These are phyloP conservation scores for Fusarium temperatum DNA, from an alignment of 2,329 filamentous ascomycete species.

Conservation along the genomic window DNA sequence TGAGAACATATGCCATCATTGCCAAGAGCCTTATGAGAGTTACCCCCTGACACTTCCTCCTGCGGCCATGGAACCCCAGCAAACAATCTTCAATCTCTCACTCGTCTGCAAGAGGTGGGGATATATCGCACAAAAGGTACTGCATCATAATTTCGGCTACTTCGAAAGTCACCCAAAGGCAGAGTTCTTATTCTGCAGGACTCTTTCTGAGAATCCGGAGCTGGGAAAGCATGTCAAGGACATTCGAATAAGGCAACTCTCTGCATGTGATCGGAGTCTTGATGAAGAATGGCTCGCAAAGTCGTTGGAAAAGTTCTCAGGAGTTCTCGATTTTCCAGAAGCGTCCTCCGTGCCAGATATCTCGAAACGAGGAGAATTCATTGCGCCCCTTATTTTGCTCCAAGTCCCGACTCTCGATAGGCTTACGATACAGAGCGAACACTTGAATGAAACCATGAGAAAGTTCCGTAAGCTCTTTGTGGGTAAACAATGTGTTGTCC, in stretches of 20 bases:
- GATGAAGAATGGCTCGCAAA: background rate
- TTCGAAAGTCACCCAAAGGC: background rate
- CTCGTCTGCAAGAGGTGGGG: background rate
- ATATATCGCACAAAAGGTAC: background rate
- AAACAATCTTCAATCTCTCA: background rate
- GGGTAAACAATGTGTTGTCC: rapidly evolving
- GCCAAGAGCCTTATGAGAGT: background rate
- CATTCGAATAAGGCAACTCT: background rate
- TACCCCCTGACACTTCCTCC: no score
- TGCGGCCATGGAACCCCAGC: background rate
- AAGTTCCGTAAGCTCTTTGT: background rate
- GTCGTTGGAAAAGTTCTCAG: background rate
- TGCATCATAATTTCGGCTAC: background rate
- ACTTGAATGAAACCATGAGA: background rate
- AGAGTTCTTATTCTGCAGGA: background rate
- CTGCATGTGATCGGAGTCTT: background rate
- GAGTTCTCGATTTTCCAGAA: background rate
- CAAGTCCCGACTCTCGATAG: background rate
- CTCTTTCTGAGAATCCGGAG: background rate
- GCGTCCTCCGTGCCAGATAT: rapidly evolving
- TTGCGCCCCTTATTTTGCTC: background rate
- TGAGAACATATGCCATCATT: background rate
- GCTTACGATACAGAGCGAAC: background rate
- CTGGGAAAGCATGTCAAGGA: background rate
- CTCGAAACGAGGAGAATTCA: background rate